phyloP scores from a whole-genome alignment of 345 rosid genomes.

The Camelina hispida region DNA sequence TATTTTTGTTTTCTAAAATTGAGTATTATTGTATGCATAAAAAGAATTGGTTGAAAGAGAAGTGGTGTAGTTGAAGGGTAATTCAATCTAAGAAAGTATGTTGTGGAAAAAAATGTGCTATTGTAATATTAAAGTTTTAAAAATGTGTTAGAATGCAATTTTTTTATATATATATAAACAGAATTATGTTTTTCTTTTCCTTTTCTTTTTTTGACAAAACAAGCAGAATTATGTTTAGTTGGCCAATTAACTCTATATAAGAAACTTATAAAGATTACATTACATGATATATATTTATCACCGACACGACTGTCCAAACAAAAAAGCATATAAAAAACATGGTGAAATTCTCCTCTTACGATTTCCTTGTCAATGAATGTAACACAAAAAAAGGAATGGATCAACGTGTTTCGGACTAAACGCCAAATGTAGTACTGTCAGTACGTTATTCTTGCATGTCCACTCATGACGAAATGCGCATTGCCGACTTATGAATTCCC shows the following conservation, averaged over 20 bases:
- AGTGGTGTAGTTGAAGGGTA: no score
- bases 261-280: not conserved
- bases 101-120: no score
- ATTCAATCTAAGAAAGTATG: no score
- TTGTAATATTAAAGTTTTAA: no score
- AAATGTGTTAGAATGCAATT: no score
- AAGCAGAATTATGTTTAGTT: not conserved
- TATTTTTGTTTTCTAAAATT: no score
- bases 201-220: no score
- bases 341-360: not conserved
- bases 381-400: conserved; percentile 20
- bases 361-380: conserved; percentile 4
- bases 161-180: no score
- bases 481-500: conserved; percentile 1
- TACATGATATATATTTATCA: not conserved
- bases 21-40: no score
- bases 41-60: no score
- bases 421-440: not conserved
- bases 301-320: conserved; percentile 8
- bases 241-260: not conserved
- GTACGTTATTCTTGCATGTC: not conserved
- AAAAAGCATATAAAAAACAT: conserved; percentile 13
- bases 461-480: conserved; percentile 10
- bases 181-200: no score
- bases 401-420: not conserved